These are phyloP conservation scores for Dendrobium catenatum DNA, from an alignment of 106 monocot genomes.

Conservation along the genomic window DNA sequence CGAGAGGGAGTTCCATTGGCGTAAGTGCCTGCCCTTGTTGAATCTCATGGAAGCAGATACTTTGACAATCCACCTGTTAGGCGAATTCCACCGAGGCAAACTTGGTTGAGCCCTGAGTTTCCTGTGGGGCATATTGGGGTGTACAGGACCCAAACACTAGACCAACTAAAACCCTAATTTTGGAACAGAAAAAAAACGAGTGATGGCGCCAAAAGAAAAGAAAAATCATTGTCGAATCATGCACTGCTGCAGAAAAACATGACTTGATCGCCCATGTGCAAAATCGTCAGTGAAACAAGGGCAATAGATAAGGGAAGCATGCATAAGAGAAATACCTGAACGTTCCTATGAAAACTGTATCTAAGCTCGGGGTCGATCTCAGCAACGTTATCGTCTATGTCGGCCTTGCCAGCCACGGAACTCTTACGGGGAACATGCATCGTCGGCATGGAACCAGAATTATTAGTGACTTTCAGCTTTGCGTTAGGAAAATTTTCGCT, in stretches of 20 bases:
- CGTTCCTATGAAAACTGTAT: conserved; percentile 39
- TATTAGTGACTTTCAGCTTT: conserved; percentile 25
- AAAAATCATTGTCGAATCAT: neutral
- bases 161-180: neutral
- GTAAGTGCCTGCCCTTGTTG: too few relatives aligned
- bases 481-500: conserved; percentile 18
- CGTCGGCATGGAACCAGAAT: conserved; percentile 15
- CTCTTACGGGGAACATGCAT: conserved; percentile 26
- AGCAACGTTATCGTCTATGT: conserved; percentile 5
- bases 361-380: conserved; percentile 37
- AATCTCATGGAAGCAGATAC: too few relatives aligned
- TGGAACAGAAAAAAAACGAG: neutral
- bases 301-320: too few relatives aligned
- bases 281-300: neutral
- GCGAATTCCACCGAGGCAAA: too few relatives aligned
- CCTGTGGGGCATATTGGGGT: too few relatives aligned
- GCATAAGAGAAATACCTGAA: conserved; percentile 14
- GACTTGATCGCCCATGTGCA: neutral
- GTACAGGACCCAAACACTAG: neutral
- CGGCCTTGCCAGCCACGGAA: conserved; percentile 3
- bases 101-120: too few relatives aligned
- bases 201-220: neutral
- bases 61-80: too few relatives aligned
- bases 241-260: neutral
- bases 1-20: too few relatives aligned